Base-by-base conservation (phyloP, 257 asterid genomes). In the Nicotiana undulata region DNA sequence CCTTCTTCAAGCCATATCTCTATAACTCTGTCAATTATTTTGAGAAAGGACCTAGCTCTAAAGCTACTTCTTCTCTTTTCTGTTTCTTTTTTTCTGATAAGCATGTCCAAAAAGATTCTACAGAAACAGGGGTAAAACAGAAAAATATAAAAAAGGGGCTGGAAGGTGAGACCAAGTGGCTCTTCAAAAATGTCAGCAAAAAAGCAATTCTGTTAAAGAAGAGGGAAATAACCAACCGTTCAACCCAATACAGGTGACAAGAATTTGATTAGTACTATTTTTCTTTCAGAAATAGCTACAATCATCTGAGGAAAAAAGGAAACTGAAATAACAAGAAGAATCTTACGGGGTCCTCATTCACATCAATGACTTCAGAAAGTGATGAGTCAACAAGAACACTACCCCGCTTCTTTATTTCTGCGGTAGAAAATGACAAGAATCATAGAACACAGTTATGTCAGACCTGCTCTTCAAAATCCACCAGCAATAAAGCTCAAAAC, bases 321-420 rank as follows among this genome's bases (percentile, higher is more conserved):
- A 85, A 88, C 59, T 20, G 78, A 56, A 46, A 3, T n/a, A 6
- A 81, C 82, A 51, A 63, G 64, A 34, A 46, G 61, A 79, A 63
- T 76, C 92, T 91, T 88, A 93, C 95, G 61, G 77, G 80, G 37
- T 84, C 82, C 58, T 66, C 81, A 55, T 44, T 81, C 65, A 55
- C 80, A 82, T 82, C 79, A 28, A 81, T 85, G 83, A 83, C 88
- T 83, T 88, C 90, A 16, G 93, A 90, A 65, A 53, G 79, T 65
- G 86, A 83, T 10, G 77, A 75, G 56, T 87, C 88, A 52, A 56
- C 76, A 34, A 79, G 79, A 76, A 80, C 89, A 67, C 74, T 82
- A 52, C 67, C 15, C 77, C 86, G 84, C 84, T 83, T 91, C 68
- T 79, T 81, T 60, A 60, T 66, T 76, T 83, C 88, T 79, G 61